Base-by-base conservation (phyloP, 2,329 filamentous ascomycete genomes). In the Penicillium sp. region DNA sequence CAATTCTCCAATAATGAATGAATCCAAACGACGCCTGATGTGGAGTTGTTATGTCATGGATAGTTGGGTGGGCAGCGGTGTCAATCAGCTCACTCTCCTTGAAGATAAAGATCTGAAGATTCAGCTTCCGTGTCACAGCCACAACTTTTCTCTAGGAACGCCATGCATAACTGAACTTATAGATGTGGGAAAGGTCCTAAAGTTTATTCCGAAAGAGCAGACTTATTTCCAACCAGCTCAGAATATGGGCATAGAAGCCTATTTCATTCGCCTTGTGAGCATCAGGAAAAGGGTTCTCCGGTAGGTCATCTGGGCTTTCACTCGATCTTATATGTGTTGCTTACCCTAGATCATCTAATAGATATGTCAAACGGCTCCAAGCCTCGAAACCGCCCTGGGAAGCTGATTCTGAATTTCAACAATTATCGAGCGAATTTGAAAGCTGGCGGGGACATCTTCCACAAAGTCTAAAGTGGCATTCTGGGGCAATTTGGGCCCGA, bases 401-500 rank as follows among this genome's bases (percentile, higher is more conserved):
- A 42, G 67, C 73, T 1, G 74, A 76, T 43, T 78, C 76, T 2
- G 73, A 74, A 49, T 78, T 79, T 60, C 68, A 72, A 3, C 68
- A 69, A 3, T 66, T 79, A 35, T 72, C 76, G 41, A 68, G 67
- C 1, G 76, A 76, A 53, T 63, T 78, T 46, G 65, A 66, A 19
- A 66, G 69, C 14, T 79, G 76, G 76, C 72, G 74, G 7, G 65
- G 67, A 23, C 70, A 75, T 35, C 70, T 79, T 6, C 76, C 77
- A 0, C 74, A 76, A 36, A 77, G 74, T 55, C 70, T 79, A 38
- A 74, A 74, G 34, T 78, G 78, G 59, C 74, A 72, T 1, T 66
- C 72, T 13, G 74, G 76, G 39, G 75, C 76, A 16, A 77, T 79
- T 32, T 79, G 78, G 55, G 75, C 76, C 3, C 74, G 76, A 10